Evolutionary conservation across 768 basidiomycete species (phyloP).

Genomic region (Hypsizygus marmoreus): DNA sequence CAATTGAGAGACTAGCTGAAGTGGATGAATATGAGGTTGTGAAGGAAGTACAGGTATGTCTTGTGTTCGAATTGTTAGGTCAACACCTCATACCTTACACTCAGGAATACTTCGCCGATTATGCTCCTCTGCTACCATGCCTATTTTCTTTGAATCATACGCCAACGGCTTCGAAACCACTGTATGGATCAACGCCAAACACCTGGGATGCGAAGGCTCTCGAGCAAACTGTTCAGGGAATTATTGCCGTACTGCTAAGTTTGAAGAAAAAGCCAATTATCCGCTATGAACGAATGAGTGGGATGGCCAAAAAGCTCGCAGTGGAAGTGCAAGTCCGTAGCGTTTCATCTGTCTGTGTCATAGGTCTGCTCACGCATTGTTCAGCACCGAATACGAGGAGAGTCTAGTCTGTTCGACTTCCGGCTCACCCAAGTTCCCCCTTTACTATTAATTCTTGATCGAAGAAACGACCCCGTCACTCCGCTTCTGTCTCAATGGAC

Average conservation of each 20-base stretch:
- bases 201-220: constrained; percentile 77
- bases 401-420: constrained; percentile 90
- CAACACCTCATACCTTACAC: constrained; percentile 5
- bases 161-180: constrained; percentile 59
- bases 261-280: constrained; percentile 96
- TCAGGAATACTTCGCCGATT: constrained; percentile 98
- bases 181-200: constrained; percentile 74
- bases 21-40: constrained; percentile 97
- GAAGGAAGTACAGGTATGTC: constrained; percentile 87
- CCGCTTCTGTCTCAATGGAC: constrained; percentile 98
- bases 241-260: constrained; percentile 86
- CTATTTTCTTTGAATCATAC: constrained; percentile 86
- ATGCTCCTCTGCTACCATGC: constrained; percentile 81
- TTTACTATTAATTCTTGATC: constrained; percentile 87
- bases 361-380: constrained; percentile 3
- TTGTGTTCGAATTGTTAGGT: not conserved
- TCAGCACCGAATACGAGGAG: constrained; percentile 79
- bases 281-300: constrained; percentile 91
- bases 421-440: constrained; percentile 87
- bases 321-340: constrained; percentile 75
- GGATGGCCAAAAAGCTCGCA: constrained; percentile 89
- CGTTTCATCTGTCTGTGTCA: not conserved
- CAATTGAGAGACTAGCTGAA: constrained; percentile 91
- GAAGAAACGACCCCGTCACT: constrained; percentile 96
- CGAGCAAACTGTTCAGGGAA: constrained; percentile 75